Conservation (phyloP, 2,329 filamentous ascomycete genomes). For the Nothophoma quercina region DNA sequence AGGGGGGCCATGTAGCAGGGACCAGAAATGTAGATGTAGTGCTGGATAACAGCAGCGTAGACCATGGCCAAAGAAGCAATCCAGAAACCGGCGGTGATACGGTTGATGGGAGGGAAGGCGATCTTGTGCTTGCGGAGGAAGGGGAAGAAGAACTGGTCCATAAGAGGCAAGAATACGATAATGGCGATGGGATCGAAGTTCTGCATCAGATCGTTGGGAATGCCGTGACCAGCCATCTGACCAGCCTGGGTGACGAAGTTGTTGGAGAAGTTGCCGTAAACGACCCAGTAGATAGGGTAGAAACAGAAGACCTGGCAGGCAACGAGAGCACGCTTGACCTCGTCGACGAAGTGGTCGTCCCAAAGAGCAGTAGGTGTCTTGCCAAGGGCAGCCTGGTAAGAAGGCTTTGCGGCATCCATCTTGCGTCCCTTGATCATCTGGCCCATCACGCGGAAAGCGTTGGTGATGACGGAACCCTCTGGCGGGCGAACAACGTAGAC, state of each 20-base stretch:
- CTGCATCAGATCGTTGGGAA: conserved; percentile 59
- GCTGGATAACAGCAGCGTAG: conserved; percentile 65
- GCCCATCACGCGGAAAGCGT: conserved; percentile 65
- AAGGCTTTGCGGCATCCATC: conserved; percentile 71
- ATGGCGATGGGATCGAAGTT: conserved; percentile 58
- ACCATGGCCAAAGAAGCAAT: conserved; percentile 60
- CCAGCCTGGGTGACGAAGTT: conserved; percentile 57
- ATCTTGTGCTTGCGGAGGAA: conserved; percentile 52
- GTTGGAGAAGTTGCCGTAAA: conserved; percentile 52
- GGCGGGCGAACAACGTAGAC: conserved; percentile 50
- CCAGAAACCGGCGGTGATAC: conserved; percentile 62
- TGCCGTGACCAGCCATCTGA: conserved; percentile 54
- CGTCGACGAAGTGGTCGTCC: conserved; percentile 76
- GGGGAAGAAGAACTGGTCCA: conserved; percentile 55
- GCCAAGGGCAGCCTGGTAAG: conserved; percentile 65
- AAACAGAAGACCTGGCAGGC: conserved; percentile 73
- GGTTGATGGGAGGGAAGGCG: conserved; percentile 60
- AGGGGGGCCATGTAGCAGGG: conserved; percentile 59
- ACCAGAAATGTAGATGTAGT: conserved; percentile 63
- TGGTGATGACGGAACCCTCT: conserved; percentile 48
- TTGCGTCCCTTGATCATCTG: conserved; percentile 64
- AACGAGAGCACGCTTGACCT: conserved; percentile 70
- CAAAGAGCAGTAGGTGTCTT: conserved; percentile 58
- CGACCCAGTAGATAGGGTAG: conserved; percentile 58
- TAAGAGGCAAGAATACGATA: conserved; percentile 56